A percentile compares a stretch with the other conserved stretches of the same genome.
Evolutionary conservation across 371 early-diverging fungal species (phyloP).

Genomic region (Mucor indicus): DNA sequence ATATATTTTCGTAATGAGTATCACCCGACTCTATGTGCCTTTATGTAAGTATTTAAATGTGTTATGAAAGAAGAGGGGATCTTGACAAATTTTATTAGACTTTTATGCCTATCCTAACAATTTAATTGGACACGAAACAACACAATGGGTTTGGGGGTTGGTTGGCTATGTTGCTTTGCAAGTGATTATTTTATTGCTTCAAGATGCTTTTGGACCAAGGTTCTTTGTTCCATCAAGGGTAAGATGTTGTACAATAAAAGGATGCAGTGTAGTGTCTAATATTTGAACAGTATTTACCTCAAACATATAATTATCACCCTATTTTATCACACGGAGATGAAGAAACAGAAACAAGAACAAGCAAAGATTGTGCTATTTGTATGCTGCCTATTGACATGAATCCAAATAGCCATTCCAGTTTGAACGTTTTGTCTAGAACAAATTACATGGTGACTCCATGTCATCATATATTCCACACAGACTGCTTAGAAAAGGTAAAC

Average conservation of each 20-base stretch:
- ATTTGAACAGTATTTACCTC: conserved; percentile 55
- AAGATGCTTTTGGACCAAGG: conserved; percentile 71
- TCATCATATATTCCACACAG: conserved; percentile 78
- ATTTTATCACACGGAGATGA: conserved; percentile 52
- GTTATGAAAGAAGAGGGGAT: no score
- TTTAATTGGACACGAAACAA: conserved; percentile 50
- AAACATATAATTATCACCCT: conserved; percentile 71
- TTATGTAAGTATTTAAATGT: no score
- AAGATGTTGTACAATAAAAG: conserved; percentile 6
- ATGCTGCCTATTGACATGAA: conserved; percentile 60
- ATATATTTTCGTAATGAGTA: conserved; percentile 64
- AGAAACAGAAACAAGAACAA: conserved; percentile 3
- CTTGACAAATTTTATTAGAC: conserved; percentile 22
- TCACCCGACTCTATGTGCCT: conserved; percentile 59
- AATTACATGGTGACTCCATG: conserved; percentile 85
- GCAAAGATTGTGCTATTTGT: conserved; percentile 74
- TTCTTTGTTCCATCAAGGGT: conserved; percentile 72
- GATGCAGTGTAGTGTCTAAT: not conserved
- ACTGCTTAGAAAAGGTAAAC: conserved; percentile 66
- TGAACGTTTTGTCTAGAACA: conserved; percentile 47
- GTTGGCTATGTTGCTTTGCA: conserved; percentile 61
- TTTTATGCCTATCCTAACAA: conserved; percentile 64
- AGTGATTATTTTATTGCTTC: conserved; percentile 57
- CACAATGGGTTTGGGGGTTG: conserved; percentile 53
- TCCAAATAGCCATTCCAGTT: conserved; percentile 31